phyloP scores from a whole-genome alignment of 495 filamentous ascomycete species.

The Aspergillus cristatus region DNA sequence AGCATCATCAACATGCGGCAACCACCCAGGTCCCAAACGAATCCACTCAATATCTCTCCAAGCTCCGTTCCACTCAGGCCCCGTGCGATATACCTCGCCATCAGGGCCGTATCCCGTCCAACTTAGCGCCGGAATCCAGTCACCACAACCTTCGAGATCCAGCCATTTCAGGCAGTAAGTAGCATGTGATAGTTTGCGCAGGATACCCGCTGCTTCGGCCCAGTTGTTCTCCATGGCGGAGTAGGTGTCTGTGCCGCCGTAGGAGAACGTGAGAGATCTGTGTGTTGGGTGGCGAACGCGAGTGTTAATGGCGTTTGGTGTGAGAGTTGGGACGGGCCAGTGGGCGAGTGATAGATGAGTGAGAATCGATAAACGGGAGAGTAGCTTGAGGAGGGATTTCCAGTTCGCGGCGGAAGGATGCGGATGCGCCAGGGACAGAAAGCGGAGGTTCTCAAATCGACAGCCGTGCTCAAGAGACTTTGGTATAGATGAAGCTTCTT shows the following conservation, averaged over 20 bases:
- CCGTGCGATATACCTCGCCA: slow-evolving; percentile 17
- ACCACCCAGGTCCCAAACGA: slow-evolving; percentile 44
- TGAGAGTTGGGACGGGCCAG: slow-evolving; percentile 68
- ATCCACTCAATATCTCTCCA: slow-evolving; percentile 44
- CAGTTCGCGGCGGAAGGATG: slow-evolving; percentile 43
- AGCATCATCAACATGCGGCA: slow-evolving; percentile 11
- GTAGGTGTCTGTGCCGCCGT: slow-evolving; percentile 58
- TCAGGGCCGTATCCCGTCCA: slow-evolving; percentile 29
- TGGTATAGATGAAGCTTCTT: slow-evolving; percentile 23
- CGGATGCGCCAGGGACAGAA: slow-evolving; percentile 44
- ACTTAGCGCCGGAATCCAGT: slow-evolving; percentile 59
- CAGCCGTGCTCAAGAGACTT: slow-evolving; percentile 34
- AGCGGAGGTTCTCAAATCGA: slow-evolving; percentile 41
- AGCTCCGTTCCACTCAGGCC: slow-evolving; percentile 41
- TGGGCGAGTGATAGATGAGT: slow-evolving; percentile 71
- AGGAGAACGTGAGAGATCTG: slow-evolving; percentile 40
- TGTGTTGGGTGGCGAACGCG: slow-evolving; percentile 25
- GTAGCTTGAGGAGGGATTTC: slow-evolving; percentile 55
- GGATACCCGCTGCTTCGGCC: slow-evolving; percentile 57
- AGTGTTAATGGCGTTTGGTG: slow-evolving; percentile 48
- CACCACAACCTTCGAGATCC: slow-evolving; percentile 67
- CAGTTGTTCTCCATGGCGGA: slow-evolving; percentile 57
- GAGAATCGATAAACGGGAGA: slow-evolving; percentile 50
- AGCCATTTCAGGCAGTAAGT: slow-evolving; percentile 70
- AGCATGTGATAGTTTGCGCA: slow-evolving; percentile 56